Evolutionary conservation across 179 eudicot species (phyloP).

Genomic region (Vitellaria paradoxa): DNA sequence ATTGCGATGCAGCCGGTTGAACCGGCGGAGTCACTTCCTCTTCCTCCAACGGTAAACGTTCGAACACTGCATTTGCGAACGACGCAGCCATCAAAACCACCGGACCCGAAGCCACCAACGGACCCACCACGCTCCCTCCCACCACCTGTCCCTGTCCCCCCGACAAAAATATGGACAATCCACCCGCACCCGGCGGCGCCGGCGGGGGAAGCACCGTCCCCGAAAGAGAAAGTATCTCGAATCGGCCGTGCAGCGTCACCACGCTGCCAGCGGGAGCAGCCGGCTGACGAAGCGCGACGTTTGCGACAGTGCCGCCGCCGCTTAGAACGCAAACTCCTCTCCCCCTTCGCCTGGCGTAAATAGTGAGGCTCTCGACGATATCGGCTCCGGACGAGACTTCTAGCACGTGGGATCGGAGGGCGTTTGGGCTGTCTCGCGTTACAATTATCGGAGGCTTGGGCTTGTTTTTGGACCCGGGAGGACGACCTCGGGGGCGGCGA

Average conservation of each 20-base stretch:
- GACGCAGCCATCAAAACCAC: conserved; percentile 43
- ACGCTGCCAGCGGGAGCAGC: conserved; percentile 26
- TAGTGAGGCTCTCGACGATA: conserved; percentile 26
- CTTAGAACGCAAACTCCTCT: conserved; percentile 40
- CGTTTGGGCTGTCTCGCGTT: conserved; percentile 36
- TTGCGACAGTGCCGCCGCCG: conserved; percentile 36
- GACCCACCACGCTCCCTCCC: conserved; percentile 36
- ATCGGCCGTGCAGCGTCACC: conserved; percentile 37
- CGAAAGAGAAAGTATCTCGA: conserved; percentile 33
- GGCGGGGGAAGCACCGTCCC: conserved; percentile 52
- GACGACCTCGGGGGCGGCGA: conserved; percentile 45
- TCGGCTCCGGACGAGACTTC: conserved; percentile 34
- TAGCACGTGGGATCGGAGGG: conserved; percentile 44
- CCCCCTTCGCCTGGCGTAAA: conserved; percentile 40
- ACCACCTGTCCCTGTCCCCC: conserved; percentile 44
- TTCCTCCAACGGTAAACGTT: conserved; percentile 34
- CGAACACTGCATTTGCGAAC: conserved; percentile 44
- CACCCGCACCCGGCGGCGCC: conserved; percentile 38
- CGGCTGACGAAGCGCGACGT: conserved; percentile 39
- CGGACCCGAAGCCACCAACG: conserved; percentile 30
- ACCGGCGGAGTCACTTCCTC: conserved; percentile 16
- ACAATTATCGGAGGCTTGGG: conserved; percentile 44
- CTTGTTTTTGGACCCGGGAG: conserved; percentile 40
- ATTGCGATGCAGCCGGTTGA: conserved; percentile 29
- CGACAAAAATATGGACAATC: conserved; percentile 31